These are phyloP conservation scores for Mallotus japonicus DNA, from an alignment of 441 rosid species.

Conservation along the genomic window DNA sequence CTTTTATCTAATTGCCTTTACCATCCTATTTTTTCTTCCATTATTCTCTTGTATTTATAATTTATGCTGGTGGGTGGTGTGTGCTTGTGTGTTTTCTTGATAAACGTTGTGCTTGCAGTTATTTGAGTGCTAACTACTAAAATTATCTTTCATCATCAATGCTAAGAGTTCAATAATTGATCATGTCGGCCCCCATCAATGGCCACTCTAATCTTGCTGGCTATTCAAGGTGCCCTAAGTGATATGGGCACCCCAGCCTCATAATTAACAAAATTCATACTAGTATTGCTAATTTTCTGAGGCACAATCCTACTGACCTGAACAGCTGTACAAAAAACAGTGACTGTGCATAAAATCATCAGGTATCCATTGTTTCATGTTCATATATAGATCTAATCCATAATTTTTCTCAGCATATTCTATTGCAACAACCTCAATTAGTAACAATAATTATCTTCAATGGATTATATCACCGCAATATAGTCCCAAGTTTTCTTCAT, in stretches of 20 bases:
- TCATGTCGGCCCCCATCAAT: not conserved
- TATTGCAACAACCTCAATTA: not conserved
- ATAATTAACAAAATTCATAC: constrained; percentile 4
- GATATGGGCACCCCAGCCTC: not conserved
- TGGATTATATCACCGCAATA: not conserved
- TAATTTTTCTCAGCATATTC: not conserved
- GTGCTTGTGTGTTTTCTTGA: not conserved
- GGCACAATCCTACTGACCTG: not conserved
- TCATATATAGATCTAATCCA: not conserved
- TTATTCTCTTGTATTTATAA: not conserved
- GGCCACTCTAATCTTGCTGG: not conserved
- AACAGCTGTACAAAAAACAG: not conserved
- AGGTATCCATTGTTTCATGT: not conserved
- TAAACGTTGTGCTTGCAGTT: not conserved
- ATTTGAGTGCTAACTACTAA: not conserved
- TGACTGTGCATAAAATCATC: not conserved
- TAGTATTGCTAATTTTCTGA: not conserved
- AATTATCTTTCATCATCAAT: not conserved
- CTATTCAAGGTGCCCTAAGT: not conserved
- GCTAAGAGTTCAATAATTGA: not conserved
- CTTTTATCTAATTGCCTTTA: not conserved
- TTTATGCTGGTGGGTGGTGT: not conserved
- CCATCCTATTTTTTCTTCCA: not conserved
- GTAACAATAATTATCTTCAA: constrained; percentile 1
- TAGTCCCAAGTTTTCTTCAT: not conserved